Base-by-base conservation (phyloP, 1,284 basidiomycete genomes). In the Xerocomus subilludens region DNA sequence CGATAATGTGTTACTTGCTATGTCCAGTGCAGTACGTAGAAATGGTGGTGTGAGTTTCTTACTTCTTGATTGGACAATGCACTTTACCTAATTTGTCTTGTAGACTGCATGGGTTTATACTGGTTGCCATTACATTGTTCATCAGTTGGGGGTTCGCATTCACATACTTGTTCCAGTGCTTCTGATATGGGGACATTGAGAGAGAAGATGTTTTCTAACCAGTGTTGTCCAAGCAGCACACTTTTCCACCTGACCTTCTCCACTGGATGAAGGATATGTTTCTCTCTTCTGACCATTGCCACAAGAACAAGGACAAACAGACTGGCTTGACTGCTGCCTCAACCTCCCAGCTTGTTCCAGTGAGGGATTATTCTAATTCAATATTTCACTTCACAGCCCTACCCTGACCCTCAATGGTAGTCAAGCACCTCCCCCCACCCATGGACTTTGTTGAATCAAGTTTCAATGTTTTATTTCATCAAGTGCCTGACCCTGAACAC, bases 81-180 rank as follows among this genome's bases (percentile, higher is more conserved):
- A 67, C 58, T 59, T 69, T 64, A 65, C 27, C 36, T 4, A 16
- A 49, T 66, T 62, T 27, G n/a, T 32, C 56, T 33, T 35, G 8
- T 59, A 85, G 84, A n/a, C 72, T 74, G 2, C 11, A 67, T 3
- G 77, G 78, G 8, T 62, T 76, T 51, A 7, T 78, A 4, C 70
- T 70, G 5, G 72, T 33, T 4, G 23, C 64, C 13, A 66, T 76
- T 25, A 79, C 78, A 1, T 36, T 80, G 35, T 63, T 82, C 20
- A 71, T 86, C 36, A 80, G 81, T 71, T 82, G 85, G 5, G 86
- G 85, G 5, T 71, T 82, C 27, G 79, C 74, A 58, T 84, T 84
- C 67, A 77, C 81, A 82, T 82, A 36, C 45, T 81, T 82, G 27
- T 53, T 5, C n/a, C 67, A n/a, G 27, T 51, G 53, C 11, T 51